Percentiles rank a stretch among this genome's conserved stretches.
phyloP scores from a whole-genome alignment of 192 early-diverging fungal genomes.

The Umbelopsis ramanniana region DNA sequence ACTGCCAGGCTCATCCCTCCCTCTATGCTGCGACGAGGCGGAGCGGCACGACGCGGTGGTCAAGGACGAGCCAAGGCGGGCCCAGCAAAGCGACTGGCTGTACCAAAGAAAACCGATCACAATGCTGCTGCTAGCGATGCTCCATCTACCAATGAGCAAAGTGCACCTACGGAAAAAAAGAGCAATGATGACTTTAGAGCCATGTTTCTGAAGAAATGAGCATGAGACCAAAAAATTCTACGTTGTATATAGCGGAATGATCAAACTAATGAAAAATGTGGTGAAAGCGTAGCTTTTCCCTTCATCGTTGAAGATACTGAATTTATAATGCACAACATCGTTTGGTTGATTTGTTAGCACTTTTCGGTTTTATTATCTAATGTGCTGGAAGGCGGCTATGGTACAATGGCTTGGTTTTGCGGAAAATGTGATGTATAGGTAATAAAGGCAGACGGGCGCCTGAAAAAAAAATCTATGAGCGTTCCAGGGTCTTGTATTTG shows the following conservation, averaged over 20 bases:
- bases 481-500: constrained; percentile 12
- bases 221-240: background rate
- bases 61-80: background rate
- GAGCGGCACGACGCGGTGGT: background rate
- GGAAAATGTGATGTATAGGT: too few species aligned
- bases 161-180: background rate
- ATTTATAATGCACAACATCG: too few species aligned
- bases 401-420: too few species aligned
- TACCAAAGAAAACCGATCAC: constrained; percentile 5
- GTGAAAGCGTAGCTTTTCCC: background rate
- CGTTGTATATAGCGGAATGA: background rate
- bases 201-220: constrained; percentile 22
- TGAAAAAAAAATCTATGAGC: background rate
- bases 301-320: too few species aligned
- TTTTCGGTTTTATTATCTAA: too few species aligned
- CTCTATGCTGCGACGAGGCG: constrained; percentile 9
- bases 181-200: constrained; percentile 40
- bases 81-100: background rate
- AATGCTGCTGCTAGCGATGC: background rate
- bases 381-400: too few species aligned
- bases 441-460: too few species aligned
- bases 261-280: background rate
- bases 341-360: too few species aligned
- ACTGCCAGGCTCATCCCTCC: background rate
- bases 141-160: background rate